Evolutionary conservation across 257 asterid genomes (phyloP), one percentile per base, ranked within the genome.

Genomic region (Leptodermis oblonga): DNA sequence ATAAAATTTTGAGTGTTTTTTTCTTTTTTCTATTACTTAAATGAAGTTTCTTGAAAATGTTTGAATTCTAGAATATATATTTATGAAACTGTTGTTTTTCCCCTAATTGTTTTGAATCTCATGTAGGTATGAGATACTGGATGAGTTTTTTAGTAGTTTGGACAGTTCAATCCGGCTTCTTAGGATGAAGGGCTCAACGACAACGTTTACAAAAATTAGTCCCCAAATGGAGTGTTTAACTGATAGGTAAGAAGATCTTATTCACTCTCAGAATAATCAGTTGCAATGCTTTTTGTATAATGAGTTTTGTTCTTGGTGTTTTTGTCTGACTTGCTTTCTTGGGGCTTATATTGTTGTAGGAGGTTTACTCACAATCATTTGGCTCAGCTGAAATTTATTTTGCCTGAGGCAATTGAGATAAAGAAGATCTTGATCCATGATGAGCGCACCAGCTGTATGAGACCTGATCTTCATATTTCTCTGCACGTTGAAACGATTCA

Each of bases 341-440:
- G 68, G 66, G 64, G 2, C 45, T 51, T 52, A 15, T 55, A 15
- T 30, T 55, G 70, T 74, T 61, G 34, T 86, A 94, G 97, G 95
- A 91, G 90, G 85, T 87, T 93, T 73, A 71, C 88, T 2, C 71
- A 76, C 62, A 61, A 81, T 33, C 95, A 93, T 84, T 82, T 92
- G 75, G 96, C 89, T 56, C 97, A 92, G 77, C 14, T 92, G 81
- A 90, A 88, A 83, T 92, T 79, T 71, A 68, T 92, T 72, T 59
- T 92, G 87, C 93, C 95, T 18, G 97, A 88, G 82, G 96, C 85
- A 42, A 83, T 93, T 69, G 86, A 80, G 78, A 20, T 93, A 18
- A 87, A 85, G 83, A 90, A 84, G 80, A 71, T 78, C 37, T 83
- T 86, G 67, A 77, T 54, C 54, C 83, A 43, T 20, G 99, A 93